Evolutionary conservation across 495 filamentous ascomycete species (phyloP).

Genomic region (Lepidopterella palustris): DNA sequence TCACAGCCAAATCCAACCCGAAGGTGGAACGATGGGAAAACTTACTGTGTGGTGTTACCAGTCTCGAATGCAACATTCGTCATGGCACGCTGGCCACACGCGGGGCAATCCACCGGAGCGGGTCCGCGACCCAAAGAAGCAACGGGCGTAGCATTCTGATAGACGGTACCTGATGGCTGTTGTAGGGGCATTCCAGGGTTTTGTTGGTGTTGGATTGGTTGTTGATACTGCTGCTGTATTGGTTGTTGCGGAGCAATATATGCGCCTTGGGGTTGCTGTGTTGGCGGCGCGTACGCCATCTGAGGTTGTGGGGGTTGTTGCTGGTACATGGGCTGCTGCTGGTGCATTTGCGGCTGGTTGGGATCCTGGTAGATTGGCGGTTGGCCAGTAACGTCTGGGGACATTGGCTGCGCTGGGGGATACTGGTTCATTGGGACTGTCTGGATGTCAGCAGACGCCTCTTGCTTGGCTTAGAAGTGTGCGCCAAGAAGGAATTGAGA

Average conservation of each 20-base stretch:
- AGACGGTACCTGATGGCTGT: constrained; percentile 20
- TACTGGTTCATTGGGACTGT: constrained; percentile 2
- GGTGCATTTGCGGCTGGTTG: constrained; percentile 15
- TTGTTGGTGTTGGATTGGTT: constrained; percentile 5
- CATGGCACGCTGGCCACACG: constrained; percentile 44
- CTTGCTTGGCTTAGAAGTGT: not conserved
- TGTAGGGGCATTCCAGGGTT: constrained; percentile 16
- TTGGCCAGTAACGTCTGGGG: constrained; percentile 5
- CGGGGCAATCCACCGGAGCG: constrained; percentile 46
- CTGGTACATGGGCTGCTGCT: constrained; percentile 2
- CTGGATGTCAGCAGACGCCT: not conserved
- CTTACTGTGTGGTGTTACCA: constrained; percentile 49
- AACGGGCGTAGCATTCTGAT: constrained; percentile 35
- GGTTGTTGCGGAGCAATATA: constrained; percentile 13
- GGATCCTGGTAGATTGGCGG: constrained; percentile 22
- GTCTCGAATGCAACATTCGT: constrained; percentile 39
- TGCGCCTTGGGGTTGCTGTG: constrained; percentile 14
- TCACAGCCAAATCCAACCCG: too few relatives aligned
- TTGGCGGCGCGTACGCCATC: constrained; percentile 1
- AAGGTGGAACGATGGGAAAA: not conserved
- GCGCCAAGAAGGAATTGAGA: not conserved
- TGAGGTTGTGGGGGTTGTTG: not conserved
- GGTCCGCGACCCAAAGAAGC: constrained; percentile 32
- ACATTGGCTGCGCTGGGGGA: not conserved
- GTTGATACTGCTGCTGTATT: not conserved